Base-by-base conservation (phyloP, 108 stramenopile genomes). In the Conticribra guillardii region DNA sequence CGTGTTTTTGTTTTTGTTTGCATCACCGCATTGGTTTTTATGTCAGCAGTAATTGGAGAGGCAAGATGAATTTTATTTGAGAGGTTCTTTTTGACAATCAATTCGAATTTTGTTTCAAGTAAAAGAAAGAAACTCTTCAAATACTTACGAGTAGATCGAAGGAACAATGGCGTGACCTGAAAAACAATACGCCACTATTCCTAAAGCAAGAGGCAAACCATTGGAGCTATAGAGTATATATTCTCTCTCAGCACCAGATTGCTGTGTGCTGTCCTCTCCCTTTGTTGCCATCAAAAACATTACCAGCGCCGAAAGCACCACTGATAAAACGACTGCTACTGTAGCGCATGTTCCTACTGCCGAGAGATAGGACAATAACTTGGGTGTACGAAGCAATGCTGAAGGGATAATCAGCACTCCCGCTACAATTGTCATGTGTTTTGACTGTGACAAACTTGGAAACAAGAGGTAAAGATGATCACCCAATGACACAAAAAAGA, bases 81-180 rank as follows among this genome's bases (percentile, higher is more conserved):
- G n/a, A n/a, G n/a, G n/a, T n/a, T n/a, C n/a, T n/a, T n/a, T n/a
- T n/a, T n/a, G n/a, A n/a, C n/a, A n/a, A n/a, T n/a, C n/a, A n/a
- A n/a, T n/a, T n/a, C n/a, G n/a, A n/a, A n/a, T n/a, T n/a, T n/a
- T n/a, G n/a, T n/a, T n/a, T n/a, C n/a, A n/a, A n/a, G n/a, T n/a
- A 2, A 19, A 33, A n/a, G 31, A 21, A 66, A n/a, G 2, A 0
- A 66, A 17, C 9, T 19, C n/a, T 4, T 2, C 5, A 22, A 34
- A 27, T 11, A 74, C 67, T 67, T 32, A 67, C 67, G 54, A 54
- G 73, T 86, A 92, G 27, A 92, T 89, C 14, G 81, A 82, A 9
- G 91, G 91, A 22, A 92, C 82, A 62, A 92, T 89, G 14, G 91
- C 91, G 76, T 92, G 91, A 11, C 91, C 91, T 17, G 73, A 76